Percentiles rank a stretch among this genome's conserved stretches.
phyloP scores from a whole-genome alignment of 257 asterid species.

The Schizonepeta tenuifolia region DNA sequence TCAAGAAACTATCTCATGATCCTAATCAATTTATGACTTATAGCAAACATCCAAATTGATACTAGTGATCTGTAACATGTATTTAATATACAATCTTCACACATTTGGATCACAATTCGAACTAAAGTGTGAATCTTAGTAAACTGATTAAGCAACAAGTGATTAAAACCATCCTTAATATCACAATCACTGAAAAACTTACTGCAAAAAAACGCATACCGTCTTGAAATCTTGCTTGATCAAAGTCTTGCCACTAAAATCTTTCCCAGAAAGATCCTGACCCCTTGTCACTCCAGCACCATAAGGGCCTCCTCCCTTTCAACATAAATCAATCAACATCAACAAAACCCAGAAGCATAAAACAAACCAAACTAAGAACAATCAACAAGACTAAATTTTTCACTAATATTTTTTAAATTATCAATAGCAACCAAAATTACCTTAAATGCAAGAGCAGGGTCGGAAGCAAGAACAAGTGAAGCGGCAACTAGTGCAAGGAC shows the following conservation, averaged over 20 bases:
- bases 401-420: not conserved
- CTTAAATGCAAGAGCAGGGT: slow-evolving; percentile 96
- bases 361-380: not conserved
- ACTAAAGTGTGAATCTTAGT: not conserved
- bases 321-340: slow-evolving; percentile 20
- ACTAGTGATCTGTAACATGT: not conserved
- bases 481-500: slow-evolving; percentile 71
- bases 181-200: not conserved
- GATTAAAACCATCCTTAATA: not conserved
- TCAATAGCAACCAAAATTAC: slow-evolving; percentile 34
- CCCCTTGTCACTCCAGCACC: slow-evolving; percentile 97
- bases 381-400: slow-evolving; percentile 17
- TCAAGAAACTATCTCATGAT: slow-evolving; percentile 18
- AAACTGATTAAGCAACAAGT: not conserved
- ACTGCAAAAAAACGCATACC: slow-evolving; percentile 39
- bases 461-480: slow-evolving; percentile 66
- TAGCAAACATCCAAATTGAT: not conserved
- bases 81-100: not conserved
- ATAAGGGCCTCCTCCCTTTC: slow-evolving; percentile 96
- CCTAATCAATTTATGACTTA: slow-evolving; percentile 1
- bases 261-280: slow-evolving; percentile 86
- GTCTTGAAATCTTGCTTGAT: slow-evolving; percentile 96
- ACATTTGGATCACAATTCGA: not conserved
- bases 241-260: slow-evolving; percentile 85
- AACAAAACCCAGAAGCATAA: slow-evolving; percentile 8